A percentile compares a stretch with the other conserved stretches of the same genome.
Evolutionary conservation across 768 basidiomycete species (phyloP).

Genomic region (Pulveroboletus sp.): DNA sequence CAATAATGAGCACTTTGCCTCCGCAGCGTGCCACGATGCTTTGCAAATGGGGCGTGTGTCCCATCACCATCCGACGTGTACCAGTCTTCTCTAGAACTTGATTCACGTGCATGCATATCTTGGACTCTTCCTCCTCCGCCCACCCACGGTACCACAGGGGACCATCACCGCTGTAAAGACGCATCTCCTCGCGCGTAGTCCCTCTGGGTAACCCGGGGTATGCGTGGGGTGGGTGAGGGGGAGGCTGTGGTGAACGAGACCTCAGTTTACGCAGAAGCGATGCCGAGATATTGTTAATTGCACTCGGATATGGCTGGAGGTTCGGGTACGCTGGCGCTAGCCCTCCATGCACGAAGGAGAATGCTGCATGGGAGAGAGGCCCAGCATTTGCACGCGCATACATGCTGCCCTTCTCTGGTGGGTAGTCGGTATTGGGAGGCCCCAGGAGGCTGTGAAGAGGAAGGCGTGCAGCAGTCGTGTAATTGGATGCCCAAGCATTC

Average conservation of each 20-base stretch:
- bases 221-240: conserved; percentile 74
- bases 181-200: conserved; percentile 60
- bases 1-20: conserved; percentile 94
- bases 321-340: conserved; percentile 71
- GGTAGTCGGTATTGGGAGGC: conserved; percentile 59
- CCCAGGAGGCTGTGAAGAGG: conserved; percentile 73
- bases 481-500: conserved; percentile 79
- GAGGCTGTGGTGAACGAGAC: conserved; percentile 54
- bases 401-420: conserved; percentile 31
- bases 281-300: conserved; percentile 71
- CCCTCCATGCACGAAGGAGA: conserved; percentile 94
- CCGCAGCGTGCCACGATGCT: conserved; percentile 81
- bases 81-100: conserved; percentile 68
- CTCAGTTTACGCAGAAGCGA: conserved; percentile 72
- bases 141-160: conserved; percentile 96
- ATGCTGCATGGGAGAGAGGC: conserved; percentile 69
- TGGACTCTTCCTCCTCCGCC: conserved; percentile 69
- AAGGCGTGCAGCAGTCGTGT: conserved; percentile 74
- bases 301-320: conserved; percentile 76
- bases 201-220: conserved; percentile 68
- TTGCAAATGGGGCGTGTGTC: conserved; percentile 91
- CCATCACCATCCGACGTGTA: conserved; percentile 89
- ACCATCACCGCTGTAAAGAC: conserved; percentile 72
- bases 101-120: conserved; percentile 68
- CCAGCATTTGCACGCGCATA: conserved; percentile 32